Evolutionary conservation across 768 basidiomycete species (phyloP), one percentile per base, ranked within the genome.

Genomic region (Tylopilus sp.): DNA sequence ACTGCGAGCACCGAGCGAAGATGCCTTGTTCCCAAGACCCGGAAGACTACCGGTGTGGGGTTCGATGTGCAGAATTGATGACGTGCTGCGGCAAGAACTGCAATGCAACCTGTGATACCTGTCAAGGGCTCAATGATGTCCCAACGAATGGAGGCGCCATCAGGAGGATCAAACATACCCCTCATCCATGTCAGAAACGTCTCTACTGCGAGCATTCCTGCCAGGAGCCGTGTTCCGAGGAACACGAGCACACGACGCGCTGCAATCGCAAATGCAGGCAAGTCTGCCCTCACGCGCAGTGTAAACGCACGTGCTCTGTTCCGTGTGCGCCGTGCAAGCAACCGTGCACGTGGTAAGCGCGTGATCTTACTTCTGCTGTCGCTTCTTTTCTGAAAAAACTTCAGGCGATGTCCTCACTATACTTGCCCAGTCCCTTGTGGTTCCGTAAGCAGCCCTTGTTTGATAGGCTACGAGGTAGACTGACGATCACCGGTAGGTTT

Each of bases 281-380:
- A 58, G 67, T 64, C 14, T 87, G 86, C 58, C 40, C 61, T 16
- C 86, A 87, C 62, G 71, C 79, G 1, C 67, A 64, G 13, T 87
- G 86, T 62, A 69, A 52, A 8, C 60, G 63, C 1, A 57, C 67
- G 17, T 87, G 87, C 55, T 80, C 76, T 1, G 69, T 59, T 0
- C 77, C 79, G 2, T 87, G 86, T 57, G 74, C 80, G 1, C 83
- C 85, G 3, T 88, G 87, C 63, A 76, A 80, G 58, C 78, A 84
- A 58, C 68, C 74, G 4, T 89, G 87, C 56, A 72, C 71, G 5
- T 87, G 87, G 83, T 60, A 40, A 57, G 51, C 70, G 49, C 52
- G 42, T 43, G 26, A 25, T 22, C 31, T 19, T 4, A 14, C 28
- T 40, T 9, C 21, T 21, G 47, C 29, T n/a, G n/a, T 1, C 31